These are phyloP conservation scores for Trametes maxima DNA, from an alignment of 768 basidiomycete species.

Conservation along the genomic window DNA sequence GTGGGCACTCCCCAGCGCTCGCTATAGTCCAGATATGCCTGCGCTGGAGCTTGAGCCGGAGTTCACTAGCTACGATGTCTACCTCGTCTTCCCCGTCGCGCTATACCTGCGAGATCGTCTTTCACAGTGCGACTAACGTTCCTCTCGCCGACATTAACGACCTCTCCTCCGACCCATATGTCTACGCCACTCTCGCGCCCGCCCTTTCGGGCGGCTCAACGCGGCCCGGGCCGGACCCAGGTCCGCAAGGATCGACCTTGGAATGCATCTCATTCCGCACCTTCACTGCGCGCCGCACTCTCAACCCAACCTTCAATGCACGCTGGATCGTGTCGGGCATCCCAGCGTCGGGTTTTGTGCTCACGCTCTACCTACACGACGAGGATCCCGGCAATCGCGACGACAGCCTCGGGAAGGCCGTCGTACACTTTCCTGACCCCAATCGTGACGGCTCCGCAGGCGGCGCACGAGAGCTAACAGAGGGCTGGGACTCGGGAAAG, in stretches of 20 bases:
- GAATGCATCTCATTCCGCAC: constrained; percentile 28
- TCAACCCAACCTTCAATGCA: constrained; percentile 30
- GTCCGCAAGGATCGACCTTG: not conserved
- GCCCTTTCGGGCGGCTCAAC: not conserved
- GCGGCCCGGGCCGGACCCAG: not conserved
- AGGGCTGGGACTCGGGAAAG: constrained; percentile 33
- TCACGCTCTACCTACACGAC: constrained; percentile 27
- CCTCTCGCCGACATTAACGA: constrained; percentile 30
- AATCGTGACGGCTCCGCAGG: not conserved
- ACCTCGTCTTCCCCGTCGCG: not conserved
- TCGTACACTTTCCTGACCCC: constrained; percentile 25
- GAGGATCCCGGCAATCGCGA: constrained; percentile 32
- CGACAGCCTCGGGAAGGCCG: constrained; percentile 31
- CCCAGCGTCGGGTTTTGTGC: constrained; percentile 28
- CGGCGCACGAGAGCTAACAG: constrained; percentile 17
- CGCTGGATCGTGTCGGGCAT: constrained; percentile 33
- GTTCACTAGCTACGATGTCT: not conserved
- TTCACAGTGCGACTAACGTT: constrained; percentile 27
- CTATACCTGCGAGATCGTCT: constrained; percentile 28
- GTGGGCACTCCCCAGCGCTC: not conserved
- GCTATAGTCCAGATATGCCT: not conserved
- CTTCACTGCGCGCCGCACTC: constrained; percentile 27
- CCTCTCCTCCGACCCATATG: constrained; percentile 33
- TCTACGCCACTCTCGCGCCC: constrained; percentile 26
- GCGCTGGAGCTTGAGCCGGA: not conserved